Evolutionary conservation across 2,329 filamentous ascomycete species (phyloP), one percentile per base, ranked within the genome.

Genomic region (Zymoseptoria tritici): DNA sequence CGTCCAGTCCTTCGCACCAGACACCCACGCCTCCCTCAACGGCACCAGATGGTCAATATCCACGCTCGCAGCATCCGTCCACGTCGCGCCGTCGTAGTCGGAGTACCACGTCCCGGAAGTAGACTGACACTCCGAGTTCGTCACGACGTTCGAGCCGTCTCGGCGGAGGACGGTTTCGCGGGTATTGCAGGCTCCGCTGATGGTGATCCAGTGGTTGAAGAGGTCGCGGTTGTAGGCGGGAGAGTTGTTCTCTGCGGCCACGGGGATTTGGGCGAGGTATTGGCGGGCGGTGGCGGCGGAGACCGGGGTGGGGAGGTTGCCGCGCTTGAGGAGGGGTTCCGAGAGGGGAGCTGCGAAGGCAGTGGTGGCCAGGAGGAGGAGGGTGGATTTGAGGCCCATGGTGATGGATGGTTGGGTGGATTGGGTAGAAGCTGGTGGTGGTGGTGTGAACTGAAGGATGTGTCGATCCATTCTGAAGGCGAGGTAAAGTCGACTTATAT

Each of bases 21-120:
- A 89, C 13, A 69, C 63, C 68, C 68, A 70, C 21, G 68, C 67
- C 51, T 69, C 67, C 52, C 56, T 86, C 62, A 95, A 73, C 0
- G 90, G 89, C 2, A 95, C 88, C 75, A 94, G 80, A 72, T 94
- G 90, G 72, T 94, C 90, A 61, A 94, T 93, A 66, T 93, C 89
- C 1, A 94, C 73, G 66, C 92, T 87, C 19, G 79, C 82, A 1
- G 88, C 83, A 0, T 78, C 77, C 0, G 83, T 87, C 86, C 87
- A 91, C 1, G 79, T 84, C 0, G 77, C 85, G 16, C 88, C 89
- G 68, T 93, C 90, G 71, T 89, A 94, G 0, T 88, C 87, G 42
- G 83, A 86, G 49, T 72, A 74, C 90, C 90, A 94, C 0, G 77
- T 79, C 4, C 90, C 90, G 2, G 82, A 84, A 0, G 80, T 85